Base-by-base conservation (phyloP, 2,329 filamentous ascomycete species). In the Fusarium sp. region DNA sequence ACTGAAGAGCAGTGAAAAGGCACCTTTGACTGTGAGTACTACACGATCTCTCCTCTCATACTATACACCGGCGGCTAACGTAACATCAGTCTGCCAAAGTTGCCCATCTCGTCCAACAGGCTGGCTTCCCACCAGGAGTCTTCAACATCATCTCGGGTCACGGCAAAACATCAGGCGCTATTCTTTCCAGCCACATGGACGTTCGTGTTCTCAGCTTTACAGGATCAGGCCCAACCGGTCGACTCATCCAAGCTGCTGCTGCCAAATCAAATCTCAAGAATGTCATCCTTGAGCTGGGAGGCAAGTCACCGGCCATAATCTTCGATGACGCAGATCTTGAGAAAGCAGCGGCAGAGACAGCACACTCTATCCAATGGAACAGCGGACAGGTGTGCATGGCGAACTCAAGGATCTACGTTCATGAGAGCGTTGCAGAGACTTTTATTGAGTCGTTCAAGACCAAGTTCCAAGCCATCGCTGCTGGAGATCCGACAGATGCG, bases 191-290 rank as follows among this genome's bases (percentile, higher is more conserved):
- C 45, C 92, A 95, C 79, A 84, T 89, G 64, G 87, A 88, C 44
- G 87, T 95, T 40, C 88, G 92, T 73, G 93, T 92, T 77, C 84
- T 95, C 56, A 90, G 90, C 4, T 95, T 95, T 75, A 95, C 93
- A 0, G 93, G 93, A 32, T 92, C 89, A 10, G 92, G 90, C 3
- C 84, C 84, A 5, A 93, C 92, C 1, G 93, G 91, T 4, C 87
- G 89, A 92, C 95, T 66, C 2, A 54, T 54, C 1, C 92, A 93
- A 87, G 91, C 91, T 72, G 86, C 88, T 75, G 91, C 92, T 0
- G 86, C 90, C 5, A 82, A 86, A 1, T 92, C 85, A 13, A 88
- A 87, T 64, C 78, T 90, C 68, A 92, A 91, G 81, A 89, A 90
- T 73, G 86, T 91, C 15, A 88, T 87, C 4, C 83, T 91, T 18